A percentile compares a stretch with the other conserved stretches of the same genome.
Conservation (phyloP, 164 flowering plant species). For the Macadamia integrifolia region DNA sequence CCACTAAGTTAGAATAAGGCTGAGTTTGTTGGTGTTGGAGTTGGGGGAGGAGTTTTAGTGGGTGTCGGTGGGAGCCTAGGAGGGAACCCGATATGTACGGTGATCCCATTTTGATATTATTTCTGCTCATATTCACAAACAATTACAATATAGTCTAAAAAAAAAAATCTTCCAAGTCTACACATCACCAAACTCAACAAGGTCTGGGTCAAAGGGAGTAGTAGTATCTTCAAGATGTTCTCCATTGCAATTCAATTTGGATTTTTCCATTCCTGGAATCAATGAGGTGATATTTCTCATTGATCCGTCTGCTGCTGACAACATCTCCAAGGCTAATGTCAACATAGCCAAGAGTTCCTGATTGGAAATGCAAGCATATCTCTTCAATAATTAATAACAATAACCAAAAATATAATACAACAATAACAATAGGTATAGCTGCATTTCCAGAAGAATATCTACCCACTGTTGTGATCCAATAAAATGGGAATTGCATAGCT, state of each 20-base stretch:
- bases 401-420: background rate
- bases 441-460: too few relatives aligned
- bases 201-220: background rate
- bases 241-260: conserved; percentile 91
- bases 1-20: too few relatives aligned
- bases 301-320: conserved; percentile 69
- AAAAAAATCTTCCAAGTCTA: background rate
- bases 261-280: conserved; percentile 85
- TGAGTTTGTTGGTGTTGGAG: too few relatives aligned
- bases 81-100: background rate
- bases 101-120: background rate
- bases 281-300: conserved; percentile 85
- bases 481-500: too few relatives aligned
- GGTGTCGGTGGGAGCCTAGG: too few relatives aligned
- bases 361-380: background rate
- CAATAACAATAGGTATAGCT: background rate
- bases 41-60: too few relatives aligned
- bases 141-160: background rate
- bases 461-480: too few relatives aligned
- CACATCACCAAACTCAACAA: background rate
- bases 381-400: background rate
- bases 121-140: background rate
- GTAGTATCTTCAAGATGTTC: conserved; percentile 31
- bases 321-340: conserved; percentile 72
- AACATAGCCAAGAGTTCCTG: conserved; percentile 84